These are phyloP conservation scores for Aspergillus awamori DNA, from an alignment of 2,329 filamentous ascomycete species.

Conservation along the genomic window DNA sequence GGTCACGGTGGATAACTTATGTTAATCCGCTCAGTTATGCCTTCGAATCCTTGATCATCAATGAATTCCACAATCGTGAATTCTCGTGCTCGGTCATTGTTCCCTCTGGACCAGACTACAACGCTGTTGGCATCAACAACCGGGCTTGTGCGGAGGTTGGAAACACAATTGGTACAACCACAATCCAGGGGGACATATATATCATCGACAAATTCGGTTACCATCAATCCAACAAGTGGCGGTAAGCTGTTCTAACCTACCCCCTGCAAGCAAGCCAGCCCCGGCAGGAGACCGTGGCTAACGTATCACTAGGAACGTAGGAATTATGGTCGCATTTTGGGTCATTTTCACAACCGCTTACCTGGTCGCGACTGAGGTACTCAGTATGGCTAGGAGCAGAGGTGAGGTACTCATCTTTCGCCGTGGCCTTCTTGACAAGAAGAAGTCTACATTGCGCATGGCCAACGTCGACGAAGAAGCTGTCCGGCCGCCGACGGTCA, in stretches of 20 bases:
- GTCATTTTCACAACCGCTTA: slow-evolving; percentile 62
- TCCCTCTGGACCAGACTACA: slow-evolving; percentile 46
- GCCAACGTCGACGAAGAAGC: no score
- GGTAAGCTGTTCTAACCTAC: slow-evolving; percentile 8
- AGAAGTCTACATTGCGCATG: no score
- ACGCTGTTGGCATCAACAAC: slow-evolving; percentile 31
- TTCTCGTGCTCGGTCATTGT: slow-evolving; percentile 55
- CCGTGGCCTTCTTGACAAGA: no score
- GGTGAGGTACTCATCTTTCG: no score
- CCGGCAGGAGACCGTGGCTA: no score
- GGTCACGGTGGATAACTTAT: slow-evolving; percentile 80
- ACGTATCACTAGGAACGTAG: slow-evolving; percentile 54
- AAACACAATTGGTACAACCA: slow-evolving; percentile 52
- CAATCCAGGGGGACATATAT: slow-evolving; percentile 64
- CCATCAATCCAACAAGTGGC: slow-evolving; percentile 61
- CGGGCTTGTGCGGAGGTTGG: slow-evolving; percentile 53
- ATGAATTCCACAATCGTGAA: slow-evolving; percentile 71
- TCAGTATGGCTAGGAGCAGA: no score
- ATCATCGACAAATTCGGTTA: slow-evolving; percentile 60
- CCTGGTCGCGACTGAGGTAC: slow-evolving; percentile 42
- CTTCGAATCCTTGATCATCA: slow-evolving; percentile 80
- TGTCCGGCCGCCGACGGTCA: no score
- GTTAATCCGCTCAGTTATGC: slow-evolving; percentile 75
- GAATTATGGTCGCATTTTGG: slow-evolving; percentile 66
- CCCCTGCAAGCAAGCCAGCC: no score